A percentile compares a stretch with the other conserved stretches of the same genome.
Conservation (phyloP, 2,329 filamentous ascomycete species). For the Neonectria ditissima region DNA sequence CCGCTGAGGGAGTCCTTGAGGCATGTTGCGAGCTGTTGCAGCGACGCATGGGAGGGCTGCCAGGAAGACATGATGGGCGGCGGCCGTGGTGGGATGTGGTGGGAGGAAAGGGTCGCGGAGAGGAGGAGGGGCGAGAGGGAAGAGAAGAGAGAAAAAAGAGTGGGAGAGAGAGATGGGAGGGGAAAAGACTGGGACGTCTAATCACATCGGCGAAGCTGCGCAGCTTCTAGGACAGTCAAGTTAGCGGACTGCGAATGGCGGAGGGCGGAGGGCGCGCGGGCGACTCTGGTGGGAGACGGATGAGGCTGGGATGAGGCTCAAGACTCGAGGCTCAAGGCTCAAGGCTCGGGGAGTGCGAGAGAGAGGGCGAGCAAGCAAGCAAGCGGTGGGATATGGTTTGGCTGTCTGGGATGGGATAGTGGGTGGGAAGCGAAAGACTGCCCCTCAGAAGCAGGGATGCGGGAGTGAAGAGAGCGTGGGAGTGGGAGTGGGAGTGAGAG, state of each 20-base stretch:
- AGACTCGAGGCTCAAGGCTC: slow-evolving; percentile 29
- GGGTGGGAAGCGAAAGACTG: slow-evolving; percentile 44
- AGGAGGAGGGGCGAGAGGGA: slow-evolving; percentile 22
- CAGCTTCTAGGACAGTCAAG: slow-evolving; percentile 38
- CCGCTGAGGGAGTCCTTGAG: slow-evolving; percentile 93
- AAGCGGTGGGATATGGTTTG: slow-evolving; percentile 42
- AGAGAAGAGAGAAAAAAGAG: slow-evolving; percentile 17
- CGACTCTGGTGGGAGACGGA: slow-evolving; percentile 23
- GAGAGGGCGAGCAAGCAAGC: slow-evolving; percentile 33
- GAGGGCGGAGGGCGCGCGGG: slow-evolving; percentile 33
- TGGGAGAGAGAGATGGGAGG: slow-evolving; percentile 24
- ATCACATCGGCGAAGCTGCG: slow-evolving; percentile 45
- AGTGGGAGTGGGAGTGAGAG: slow-evolving; percentile 1
- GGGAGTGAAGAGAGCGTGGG: slow-evolving; percentile 17
- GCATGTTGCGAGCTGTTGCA: slow-evolving; percentile 89
- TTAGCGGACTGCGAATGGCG: slow-evolving; percentile 26
- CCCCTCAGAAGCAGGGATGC: slow-evolving; percentile 45
- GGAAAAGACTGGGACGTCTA: slow-evolving; percentile 30
- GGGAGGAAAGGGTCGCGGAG: slow-evolving; percentile 33
- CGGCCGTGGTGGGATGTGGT: slow-evolving; percentile 18
- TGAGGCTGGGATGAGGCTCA: slow-evolving; percentile 19
- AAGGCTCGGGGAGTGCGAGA: slow-evolving; percentile 14
- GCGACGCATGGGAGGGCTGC: slow-evolving; percentile 90
- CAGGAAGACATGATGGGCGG: slow-evolving; percentile 82
- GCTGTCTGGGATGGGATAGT: slow-evolving; percentile 36